These are phyloP conservation scores for Aspergillus melleus DNA, from an alignment of 2,329 filamentous ascomycete genomes.

Conservation along the genomic window DNA sequence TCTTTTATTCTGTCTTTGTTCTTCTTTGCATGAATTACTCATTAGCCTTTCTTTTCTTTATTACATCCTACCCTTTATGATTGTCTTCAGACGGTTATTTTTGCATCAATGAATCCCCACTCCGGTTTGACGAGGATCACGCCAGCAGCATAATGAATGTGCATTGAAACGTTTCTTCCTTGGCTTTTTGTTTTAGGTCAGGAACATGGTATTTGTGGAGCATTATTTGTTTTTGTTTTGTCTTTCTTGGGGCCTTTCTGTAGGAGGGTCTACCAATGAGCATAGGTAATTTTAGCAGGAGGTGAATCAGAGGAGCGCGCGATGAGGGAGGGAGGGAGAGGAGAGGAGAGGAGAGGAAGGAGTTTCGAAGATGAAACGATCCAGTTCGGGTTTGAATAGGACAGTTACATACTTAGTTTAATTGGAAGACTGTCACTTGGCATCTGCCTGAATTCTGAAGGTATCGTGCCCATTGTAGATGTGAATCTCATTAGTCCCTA, in stretches of 20 bases:
- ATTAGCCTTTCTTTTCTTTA: conserved; percentile 8
- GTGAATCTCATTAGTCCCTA: no score
- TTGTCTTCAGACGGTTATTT: conserved; percentile 4
- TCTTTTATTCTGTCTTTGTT: conserved; percentile 5
- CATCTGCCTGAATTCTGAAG: not conserved
- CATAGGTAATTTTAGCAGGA: not conserved
- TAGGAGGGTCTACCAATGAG: not conserved
- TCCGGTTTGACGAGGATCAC: conserved; percentile 20
- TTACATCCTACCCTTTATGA: conserved; percentile 7
- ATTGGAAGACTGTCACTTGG: not conserved
- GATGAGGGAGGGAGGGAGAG: not conserved
- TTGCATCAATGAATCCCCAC: conserved; percentile 22
- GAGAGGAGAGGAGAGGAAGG: not conserved
- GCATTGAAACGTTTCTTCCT: conserved; percentile 5
- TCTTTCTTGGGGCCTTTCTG: not conserved
- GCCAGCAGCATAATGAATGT: conserved; percentile 15
- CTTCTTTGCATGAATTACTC: conserved; percentile 2
- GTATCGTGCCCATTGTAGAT: no score
- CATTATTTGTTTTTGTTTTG: not conserved
- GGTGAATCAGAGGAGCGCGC: no score
- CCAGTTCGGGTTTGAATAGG: not conserved
- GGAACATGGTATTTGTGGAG: conserved; percentile 1
- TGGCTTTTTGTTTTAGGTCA: conserved; percentile 1
- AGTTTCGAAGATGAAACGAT: not conserved
- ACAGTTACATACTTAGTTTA: not conserved